These are phyloP conservation scores for Arctostaphylos glauca DNA, from an alignment of 148 eudicot species.

Conservation along the genomic window DNA sequence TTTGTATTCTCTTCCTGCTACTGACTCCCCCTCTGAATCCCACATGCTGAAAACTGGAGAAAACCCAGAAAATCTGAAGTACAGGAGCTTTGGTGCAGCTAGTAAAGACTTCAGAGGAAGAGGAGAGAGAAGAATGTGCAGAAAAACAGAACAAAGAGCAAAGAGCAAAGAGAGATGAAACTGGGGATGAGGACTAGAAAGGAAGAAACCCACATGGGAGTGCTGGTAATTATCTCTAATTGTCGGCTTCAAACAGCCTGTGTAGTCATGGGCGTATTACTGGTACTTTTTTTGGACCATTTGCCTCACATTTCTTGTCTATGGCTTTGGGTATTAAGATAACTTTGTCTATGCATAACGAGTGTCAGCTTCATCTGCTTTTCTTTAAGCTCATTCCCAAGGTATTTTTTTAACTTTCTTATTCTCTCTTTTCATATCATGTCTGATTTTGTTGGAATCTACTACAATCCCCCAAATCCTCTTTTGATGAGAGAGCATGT, in stretches of 20 bases:
- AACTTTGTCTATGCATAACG: neutral
- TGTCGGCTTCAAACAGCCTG: constrained; percentile 45
- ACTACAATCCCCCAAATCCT: neutral
- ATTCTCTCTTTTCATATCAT: neutral
- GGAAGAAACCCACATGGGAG: constrained; percentile 48
- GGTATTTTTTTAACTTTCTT: neutral
- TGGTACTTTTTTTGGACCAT: constrained; percentile 29
- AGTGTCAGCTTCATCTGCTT: neutral
- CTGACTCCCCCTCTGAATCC: constrained; percentile 81
- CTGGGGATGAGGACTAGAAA: constrained; percentile 19
- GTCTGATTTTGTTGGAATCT: neutral
- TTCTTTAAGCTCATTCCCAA: neutral
- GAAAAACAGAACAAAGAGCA: constrained; percentile 16
- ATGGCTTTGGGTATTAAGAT: neutral
- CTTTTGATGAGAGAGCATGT: neutral
- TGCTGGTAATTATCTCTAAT: constrained; percentile 46
- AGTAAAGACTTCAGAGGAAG: constrained; percentile 3
- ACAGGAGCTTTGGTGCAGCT: neutral
- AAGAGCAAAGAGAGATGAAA: constrained; percentile 3
- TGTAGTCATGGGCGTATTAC: constrained; percentile 33
- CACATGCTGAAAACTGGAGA: constrained; percentile 44
- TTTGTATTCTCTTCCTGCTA: constrained; percentile 58
- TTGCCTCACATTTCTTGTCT: constrained; percentile 15
- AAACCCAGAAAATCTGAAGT: constrained; percentile 1
- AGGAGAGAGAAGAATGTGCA: neutral